These are phyloP conservation scores for Boletus sp. DNA, from an alignment of 1,284 basidiomycete genomes.

Conservation along the genomic window DNA sequence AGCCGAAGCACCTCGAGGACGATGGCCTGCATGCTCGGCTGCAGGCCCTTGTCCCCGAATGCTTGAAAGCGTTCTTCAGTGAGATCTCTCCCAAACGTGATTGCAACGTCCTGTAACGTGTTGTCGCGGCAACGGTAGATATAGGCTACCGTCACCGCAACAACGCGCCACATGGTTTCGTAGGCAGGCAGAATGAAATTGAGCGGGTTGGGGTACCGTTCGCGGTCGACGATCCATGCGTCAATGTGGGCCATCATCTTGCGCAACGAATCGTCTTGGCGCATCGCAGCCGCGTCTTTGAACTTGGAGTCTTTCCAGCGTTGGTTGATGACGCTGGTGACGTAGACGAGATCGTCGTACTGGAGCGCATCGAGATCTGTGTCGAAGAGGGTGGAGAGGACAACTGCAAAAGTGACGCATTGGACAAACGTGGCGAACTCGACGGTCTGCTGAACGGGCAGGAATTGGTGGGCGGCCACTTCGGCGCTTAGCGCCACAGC, in stretches of 20 bases:
- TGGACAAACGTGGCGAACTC: conserved; percentile 41
- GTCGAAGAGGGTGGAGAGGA: conserved; percentile 40
- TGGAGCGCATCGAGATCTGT: conserved; percentile 33
- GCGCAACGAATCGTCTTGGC: conserved; percentile 20
- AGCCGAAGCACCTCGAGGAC: conserved; percentile 51
- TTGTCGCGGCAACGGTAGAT: conserved; percentile 28
- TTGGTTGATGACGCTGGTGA: conserved; percentile 39
- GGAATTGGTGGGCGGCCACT: conserved; percentile 19
- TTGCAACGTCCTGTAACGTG: conserved; percentile 27
- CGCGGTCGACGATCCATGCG: conserved; percentile 36
- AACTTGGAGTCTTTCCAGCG: conserved; percentile 37
- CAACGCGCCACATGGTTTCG: conserved; percentile 60
- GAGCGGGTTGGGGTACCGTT: conserved; percentile 41
- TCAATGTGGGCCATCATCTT: conserved; percentile 31
- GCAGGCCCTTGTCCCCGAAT: conserved; percentile 11
- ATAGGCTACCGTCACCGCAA: conserved; percentile 41
- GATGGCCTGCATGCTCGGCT: conserved; percentile 39
- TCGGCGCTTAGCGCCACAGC: conserved; percentile 29
- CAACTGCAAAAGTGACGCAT: conserved; percentile 39
- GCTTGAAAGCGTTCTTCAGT: conserved; percentile 32
- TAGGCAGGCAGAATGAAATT: conserved; percentile 55
- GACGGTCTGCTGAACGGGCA: conserved; percentile 2
- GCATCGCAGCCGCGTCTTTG: conserved; percentile 13
- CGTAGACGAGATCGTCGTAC: conserved; percentile 35
- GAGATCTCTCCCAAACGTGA: conserved; percentile 35